phyloP scores from a whole-genome alignment of 495 filamentous ascomycete species.

The Parmelia sp. region DNA sequence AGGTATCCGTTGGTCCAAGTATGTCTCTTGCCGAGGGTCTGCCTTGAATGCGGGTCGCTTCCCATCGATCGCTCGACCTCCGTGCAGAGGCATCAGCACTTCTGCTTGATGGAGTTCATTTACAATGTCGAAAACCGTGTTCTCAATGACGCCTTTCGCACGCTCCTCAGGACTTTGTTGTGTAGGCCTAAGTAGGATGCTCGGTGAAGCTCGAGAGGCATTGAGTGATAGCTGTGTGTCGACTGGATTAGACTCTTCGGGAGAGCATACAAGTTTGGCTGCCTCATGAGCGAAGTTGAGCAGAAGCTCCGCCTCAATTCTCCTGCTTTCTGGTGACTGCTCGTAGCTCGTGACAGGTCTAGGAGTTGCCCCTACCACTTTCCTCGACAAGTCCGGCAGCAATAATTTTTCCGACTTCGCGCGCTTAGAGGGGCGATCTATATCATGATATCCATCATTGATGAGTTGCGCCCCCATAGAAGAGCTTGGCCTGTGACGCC shows the following conservation, averaged over 20 bases:
- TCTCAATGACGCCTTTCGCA: not conserved
- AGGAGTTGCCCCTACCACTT: conserved; percentile 21
- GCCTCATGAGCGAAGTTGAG: conserved; percentile 30
- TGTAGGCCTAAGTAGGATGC: not conserved
- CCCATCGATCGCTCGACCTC: not conserved
- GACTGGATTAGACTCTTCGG: not conserved
- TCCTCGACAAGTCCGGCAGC: conserved; percentile 40
- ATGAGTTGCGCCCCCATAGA: conserved; percentile 10
- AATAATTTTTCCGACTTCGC: conserved; percentile 51
- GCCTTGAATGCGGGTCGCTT: not conserved
- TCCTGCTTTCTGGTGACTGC: conserved; percentile 40
- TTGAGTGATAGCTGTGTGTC: not conserved
- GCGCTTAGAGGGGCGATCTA: conserved; percentile 50
- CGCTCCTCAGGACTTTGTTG: not conserved
- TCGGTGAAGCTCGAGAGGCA: not conserved
- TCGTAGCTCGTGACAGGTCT: conserved; percentile 42
- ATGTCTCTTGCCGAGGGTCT: not conserved
- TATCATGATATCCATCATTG: conserved; percentile 2
- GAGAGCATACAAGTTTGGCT: conserved; percentile 4
- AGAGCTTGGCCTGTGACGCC: conserved; percentile 7
- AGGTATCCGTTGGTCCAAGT: not conserved
- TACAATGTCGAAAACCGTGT: not conserved
- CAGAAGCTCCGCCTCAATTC: conserved; percentile 49
- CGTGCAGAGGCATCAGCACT: not conserved
- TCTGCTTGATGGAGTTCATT: not conserved